Percentiles rank a stretch among this genome's conserved stretches.
Conservation (phyloP, 1,139 yeast species). For the Saccharomyces hybrid region DNA sequence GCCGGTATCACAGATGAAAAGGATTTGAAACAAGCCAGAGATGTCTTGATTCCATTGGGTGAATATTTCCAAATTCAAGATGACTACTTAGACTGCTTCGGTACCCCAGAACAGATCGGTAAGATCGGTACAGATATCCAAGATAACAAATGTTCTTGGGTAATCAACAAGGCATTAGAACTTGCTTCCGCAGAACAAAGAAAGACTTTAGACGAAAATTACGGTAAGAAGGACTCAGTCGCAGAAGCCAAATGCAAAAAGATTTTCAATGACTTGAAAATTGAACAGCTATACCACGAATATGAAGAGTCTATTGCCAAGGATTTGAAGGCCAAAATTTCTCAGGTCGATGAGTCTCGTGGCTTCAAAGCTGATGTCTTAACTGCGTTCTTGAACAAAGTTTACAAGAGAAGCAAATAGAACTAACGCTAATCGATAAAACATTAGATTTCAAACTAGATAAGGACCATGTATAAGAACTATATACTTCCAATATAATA, state of each 20-base stretch:
- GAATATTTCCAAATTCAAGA: constrained; percentile 99
- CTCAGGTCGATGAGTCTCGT: constrained; percentile 72
- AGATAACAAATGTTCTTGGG: constrained; percentile 99
- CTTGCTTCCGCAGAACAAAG: constrained; percentile 78
- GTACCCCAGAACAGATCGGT: constrained; percentile 95
- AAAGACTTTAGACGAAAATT: constrained; percentile 70
- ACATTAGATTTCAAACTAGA: background rate
- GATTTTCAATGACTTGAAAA: constrained; percentile 65
- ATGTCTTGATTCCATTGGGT: constrained; percentile 87
- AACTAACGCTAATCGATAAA: background rate
- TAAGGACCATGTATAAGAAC: background rate
- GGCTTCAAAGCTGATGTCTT: constrained; percentile 87
- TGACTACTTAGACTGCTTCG: constrained; percentile 94
- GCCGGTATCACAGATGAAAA: constrained; percentile 64
- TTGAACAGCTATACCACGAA: constrained; percentile 62
- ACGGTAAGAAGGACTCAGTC: constrained; percentile 72
- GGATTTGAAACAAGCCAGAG: constrained; percentile 83
- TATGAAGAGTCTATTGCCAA: constrained; percentile 77
- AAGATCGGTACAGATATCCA: constrained; percentile 98
- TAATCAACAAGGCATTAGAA: constrained; percentile 85
- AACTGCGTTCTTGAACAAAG: constrained; percentile 76
- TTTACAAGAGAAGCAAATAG: constrained; percentile 86
- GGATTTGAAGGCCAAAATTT: constrained; percentile 58
- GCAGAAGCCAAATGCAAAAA: constrained; percentile 68
- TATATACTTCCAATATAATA: background rate